Percentiles rank a stretch among this genome's conserved stretches.
phyloP scores from a whole-genome alignment of 2,329 filamentous ascomycete species.

The Trichoderma breve region DNA sequence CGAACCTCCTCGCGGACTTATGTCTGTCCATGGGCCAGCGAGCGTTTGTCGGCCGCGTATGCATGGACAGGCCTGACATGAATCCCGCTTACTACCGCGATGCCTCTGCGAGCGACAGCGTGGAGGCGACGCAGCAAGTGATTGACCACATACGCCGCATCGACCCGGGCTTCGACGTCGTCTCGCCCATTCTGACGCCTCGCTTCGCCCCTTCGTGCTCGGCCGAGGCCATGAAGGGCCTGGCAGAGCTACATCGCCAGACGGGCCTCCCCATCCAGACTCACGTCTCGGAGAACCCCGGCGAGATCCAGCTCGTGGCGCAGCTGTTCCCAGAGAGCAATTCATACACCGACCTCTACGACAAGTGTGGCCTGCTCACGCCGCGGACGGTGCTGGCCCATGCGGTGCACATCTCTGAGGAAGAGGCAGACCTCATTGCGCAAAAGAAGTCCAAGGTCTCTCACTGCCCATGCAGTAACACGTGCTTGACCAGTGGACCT shows the following conservation, averaged over 20 bases:
- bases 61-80: conserved; percentile 73
- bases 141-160: conserved; percentile 65
- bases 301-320: conserved; percentile 70
- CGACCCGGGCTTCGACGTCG: conserved; percentile 62
- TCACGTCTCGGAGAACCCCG: conserved; percentile 80
- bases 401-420: conserved; percentile 69
- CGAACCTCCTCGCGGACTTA: conserved; percentile 85
- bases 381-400: conserved; percentile 79
- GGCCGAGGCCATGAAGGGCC: conserved; percentile 54
- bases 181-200: conserved; percentile 78
- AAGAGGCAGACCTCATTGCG: conserved; percentile 65
- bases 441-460: conserved; percentile 63
- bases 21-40: conserved; percentile 79
- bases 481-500: conserved; percentile 73
- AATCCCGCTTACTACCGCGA: conserved; percentile 81
- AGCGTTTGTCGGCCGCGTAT: conserved; percentile 89
- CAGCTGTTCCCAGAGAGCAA: conserved; percentile 62
- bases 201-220: conserved; percentile 66
- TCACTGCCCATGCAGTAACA: conserved; percentile 88
- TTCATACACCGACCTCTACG: conserved; percentile 78
- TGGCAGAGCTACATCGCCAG: conserved; percentile 64
- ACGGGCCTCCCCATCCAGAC: conserved; percentile 75
- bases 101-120: conserved; percentile 55
- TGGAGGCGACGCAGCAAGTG: conserved; percentile 55
- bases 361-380: conserved; percentile 66